These are phyloP conservation scores for Peronospora farinosa DNA, from an alignment of 352 stramenopile genomes.

Conservation along the genomic window DNA sequence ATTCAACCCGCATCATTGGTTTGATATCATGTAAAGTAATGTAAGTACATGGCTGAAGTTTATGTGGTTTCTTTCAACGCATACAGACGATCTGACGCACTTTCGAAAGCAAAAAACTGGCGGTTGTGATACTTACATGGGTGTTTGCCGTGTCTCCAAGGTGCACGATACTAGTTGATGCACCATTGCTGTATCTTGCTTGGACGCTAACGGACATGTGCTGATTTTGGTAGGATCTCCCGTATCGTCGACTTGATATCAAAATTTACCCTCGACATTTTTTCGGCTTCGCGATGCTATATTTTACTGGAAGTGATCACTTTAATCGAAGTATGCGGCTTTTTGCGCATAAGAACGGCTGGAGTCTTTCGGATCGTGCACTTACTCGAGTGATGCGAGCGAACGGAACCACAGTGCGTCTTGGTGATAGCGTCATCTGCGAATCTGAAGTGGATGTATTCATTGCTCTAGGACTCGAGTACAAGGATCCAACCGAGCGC, in stretches of 20 bases:
- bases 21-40: background rate
- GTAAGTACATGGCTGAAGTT: background rate
- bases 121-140: conserved; percentile 82
- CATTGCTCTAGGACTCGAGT: conserved; percentile 74
- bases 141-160: conserved; percentile 60
- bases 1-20: background rate
- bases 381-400: conserved; percentile 56
- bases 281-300: conserved; percentile 82
- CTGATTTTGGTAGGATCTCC: conserved; percentile 26
- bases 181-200: background rate
- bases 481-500: conserved; percentile 72
- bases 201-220: conserved; percentile 1
- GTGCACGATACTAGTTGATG: conserved; percentile 18
- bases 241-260: conserved; percentile 72
- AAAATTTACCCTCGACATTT: conserved; percentile 80
- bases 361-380: conserved; percentile 59
- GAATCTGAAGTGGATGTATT: conserved; percentile 81
- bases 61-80: background rate
- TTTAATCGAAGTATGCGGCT: conserved; percentile 87
- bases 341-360: conserved; percentile 76
- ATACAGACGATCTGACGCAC: conserved; percentile 62
- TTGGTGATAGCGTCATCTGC: conserved; percentile 68
- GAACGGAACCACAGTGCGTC: conserved; percentile 54
- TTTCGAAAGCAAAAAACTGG: conserved; percentile 48
- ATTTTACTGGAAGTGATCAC: conserved; percentile 89